Percentiles rank a stretch among this genome's conserved stretches.
These are phyloP conservation scores for Rubia occidens DNA, from an alignment of 305 asterid genomes.

Conservation along the genomic window DNA sequence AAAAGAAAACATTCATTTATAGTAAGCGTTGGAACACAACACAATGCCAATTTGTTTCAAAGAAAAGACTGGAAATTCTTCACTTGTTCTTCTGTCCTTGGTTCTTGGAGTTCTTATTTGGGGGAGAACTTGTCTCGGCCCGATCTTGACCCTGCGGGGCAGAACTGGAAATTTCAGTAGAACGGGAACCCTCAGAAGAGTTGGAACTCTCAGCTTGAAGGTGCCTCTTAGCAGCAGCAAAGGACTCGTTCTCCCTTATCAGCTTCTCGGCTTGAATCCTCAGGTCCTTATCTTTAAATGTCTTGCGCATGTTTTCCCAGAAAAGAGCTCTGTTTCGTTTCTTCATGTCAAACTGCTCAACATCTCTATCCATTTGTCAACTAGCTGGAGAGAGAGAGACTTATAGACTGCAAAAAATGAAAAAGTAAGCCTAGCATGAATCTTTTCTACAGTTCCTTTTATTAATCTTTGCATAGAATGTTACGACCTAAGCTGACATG, in stretches of 20 bases:
- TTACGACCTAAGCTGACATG: not conserved
- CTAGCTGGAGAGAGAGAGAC: not conserved
- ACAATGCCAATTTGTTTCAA: too few species aligned
- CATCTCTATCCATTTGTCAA: not conserved
- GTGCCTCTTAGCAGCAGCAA: slow-evolving; percentile 32
- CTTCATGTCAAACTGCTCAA: slow-evolving; percentile 30
- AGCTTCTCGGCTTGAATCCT: slow-evolving; percentile 43
- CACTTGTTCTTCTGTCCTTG: slow-evolving; percentile 24
- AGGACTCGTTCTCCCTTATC: slow-evolving; percentile 41
- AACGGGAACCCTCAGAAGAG: too few species aligned
- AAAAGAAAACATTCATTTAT: too few species aligned
- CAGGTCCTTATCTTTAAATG: slow-evolving; percentile 42
- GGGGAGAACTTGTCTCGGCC: slow-evolving; percentile 26
- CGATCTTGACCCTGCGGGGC: slow-evolving; percentile 12
- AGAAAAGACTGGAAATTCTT: not conserved
- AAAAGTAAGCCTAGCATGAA: not conserved
- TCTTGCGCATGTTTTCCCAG: slow-evolving; percentile 43
- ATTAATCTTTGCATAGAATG: not conserved
- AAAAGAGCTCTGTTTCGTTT: slow-evolving; percentile 38
- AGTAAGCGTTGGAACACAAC: too few species aligned
- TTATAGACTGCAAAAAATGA: not conserved
- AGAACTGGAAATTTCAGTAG: too few species aligned
- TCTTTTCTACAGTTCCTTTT: not conserved
- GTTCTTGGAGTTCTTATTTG: slow-evolving; percentile 21
- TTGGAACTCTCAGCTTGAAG: slow-evolving; percentile 15